Base-by-base conservation (phyloP, 169 alveolate genomes). In the Cystoisospora suis region DNA sequence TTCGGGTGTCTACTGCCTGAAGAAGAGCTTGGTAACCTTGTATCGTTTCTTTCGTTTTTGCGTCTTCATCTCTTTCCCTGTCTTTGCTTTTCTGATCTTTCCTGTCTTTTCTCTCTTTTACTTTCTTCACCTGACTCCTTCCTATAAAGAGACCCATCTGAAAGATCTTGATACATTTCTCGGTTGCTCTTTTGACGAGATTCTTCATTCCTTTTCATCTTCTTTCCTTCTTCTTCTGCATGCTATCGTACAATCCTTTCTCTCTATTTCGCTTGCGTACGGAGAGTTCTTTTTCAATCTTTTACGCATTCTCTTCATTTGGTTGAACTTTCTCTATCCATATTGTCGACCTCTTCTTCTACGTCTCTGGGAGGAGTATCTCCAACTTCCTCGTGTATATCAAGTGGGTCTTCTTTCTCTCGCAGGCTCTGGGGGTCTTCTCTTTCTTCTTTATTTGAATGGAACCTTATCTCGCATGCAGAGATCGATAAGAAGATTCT, bases 81-180 rank as follows among this genome's bases (percentile, higher is more conserved):
- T 72, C 58, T 34, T 72, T 38, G 29, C 38, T 5, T 72, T 32
- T 17, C 42, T 72, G 36, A 38, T 72, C 17, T 36, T 40, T 72
- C 83, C 83, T n/a, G n/a, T 72, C 38, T 72, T 40, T 12, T 72
- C 38, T 15, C 36, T 72, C 32, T 38, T 40, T 36, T 72, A 72
- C 83, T 72, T 38, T 17, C 32, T 72, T n/a, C 83, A 72, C 56
- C 58, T 3, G 56, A 5, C 83, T n/a, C 83, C 83, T 34, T 40
- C 47, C 38, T 38, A 5, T 34, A 4, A 9, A 34, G 42, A 12
- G 2, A 56, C 36, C 38, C 58, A 72, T 53, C 29, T 34, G 56
- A 56, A 46, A 17, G 42, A 34, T 38, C 38, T 72, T 9, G 83
- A 72, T 38, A 32, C 83, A 56, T 72, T 72, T 72, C 83, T 72